Evolutionary conservation across 2,329 filamentous ascomycete species (phyloP).

Genomic region (Xylariaceae sp.): DNA sequence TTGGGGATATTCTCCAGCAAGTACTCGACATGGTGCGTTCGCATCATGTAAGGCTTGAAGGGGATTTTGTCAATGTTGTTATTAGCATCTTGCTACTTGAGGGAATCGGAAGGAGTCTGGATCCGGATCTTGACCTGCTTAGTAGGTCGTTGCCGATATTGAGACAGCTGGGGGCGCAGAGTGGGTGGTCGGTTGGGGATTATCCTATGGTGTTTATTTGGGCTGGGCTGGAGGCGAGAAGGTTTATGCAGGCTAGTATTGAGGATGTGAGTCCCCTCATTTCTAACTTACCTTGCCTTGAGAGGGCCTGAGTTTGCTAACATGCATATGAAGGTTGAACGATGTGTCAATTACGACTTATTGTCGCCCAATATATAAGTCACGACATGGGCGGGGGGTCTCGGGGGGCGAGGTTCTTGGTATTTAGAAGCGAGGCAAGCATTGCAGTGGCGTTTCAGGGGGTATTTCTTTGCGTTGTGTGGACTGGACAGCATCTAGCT

Average conservation of each 20-base stretch:
- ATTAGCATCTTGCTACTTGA: constrained; percentile 90
- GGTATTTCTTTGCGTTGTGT: constrained; percentile 1
- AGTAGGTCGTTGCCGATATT: constrained; percentile 83
- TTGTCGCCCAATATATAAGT: constrained; percentile 76
- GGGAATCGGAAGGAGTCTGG: constrained; percentile 81
- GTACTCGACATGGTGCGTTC: constrained; percentile 85
- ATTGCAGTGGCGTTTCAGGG: constrained; percentile 22
- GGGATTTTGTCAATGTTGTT: constrained; percentile 97
- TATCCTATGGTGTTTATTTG: constrained; percentile 86
- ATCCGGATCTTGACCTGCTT: constrained; percentile 84
- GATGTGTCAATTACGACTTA: constrained; percentile 85
- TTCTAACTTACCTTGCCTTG: background rate
- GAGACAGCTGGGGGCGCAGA: constrained; percentile 75
- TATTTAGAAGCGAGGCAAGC: constrained; percentile 12
- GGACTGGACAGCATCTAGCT: background rate
- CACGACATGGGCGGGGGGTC: no score
- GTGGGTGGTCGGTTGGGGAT: constrained; percentile 63
- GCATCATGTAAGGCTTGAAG: constrained; percentile 91
- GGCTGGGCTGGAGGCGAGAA: constrained; percentile 82
- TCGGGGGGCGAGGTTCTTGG: background rate
- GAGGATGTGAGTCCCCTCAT: constrained; percentile 61
- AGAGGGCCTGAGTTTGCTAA: background rate
- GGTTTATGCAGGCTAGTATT: constrained; percentile 83
- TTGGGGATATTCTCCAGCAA: constrained; percentile 88
- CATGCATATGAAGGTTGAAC: constrained; percentile 53